phyloP scores from a whole-genome alignment of 2,329 filamentous ascomycete species.

The Ploettnerulaceae sp. region DNA sequence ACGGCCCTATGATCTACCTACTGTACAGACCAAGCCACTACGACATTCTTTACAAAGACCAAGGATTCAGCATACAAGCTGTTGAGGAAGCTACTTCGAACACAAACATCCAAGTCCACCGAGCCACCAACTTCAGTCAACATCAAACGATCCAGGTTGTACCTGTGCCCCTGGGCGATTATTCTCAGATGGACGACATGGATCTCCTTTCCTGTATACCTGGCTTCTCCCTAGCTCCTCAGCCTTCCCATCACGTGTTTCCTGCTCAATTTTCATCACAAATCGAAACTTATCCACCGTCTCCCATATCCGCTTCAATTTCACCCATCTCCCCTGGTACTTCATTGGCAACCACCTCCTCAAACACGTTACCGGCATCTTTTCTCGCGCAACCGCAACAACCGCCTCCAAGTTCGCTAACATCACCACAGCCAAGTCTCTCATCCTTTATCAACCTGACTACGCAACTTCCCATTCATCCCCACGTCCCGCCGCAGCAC shows the following conservation, averaged over 20 bases:
- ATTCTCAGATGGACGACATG: constrained; percentile 32
- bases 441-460: constrained; percentile 17
- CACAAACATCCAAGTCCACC: constrained; percentile 48
- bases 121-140: constrained; percentile 44
- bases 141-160: constrained; percentile 42
- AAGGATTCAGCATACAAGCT: constrained; percentile 19
- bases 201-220: constrained; percentile 29
- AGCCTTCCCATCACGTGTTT: constrained; percentile 25
- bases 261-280: constrained; percentile 22
- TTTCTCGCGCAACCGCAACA: constrained; percentile 21
- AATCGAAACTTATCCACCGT: constrained; percentile 26
- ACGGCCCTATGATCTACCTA: constrained; percentile 50
- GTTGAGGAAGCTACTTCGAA: constrained; percentile 25
- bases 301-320: constrained; percentile 27
- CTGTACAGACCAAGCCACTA: constrained; percentile 80
- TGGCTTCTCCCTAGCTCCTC: constrained; percentile 24
- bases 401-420: constrained; percentile 21
- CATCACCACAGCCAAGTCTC: constrained; percentile 19
- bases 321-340: constrained; percentile 29
- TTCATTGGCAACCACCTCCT: constrained; percentile 22
- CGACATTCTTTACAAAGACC: constrained; percentile 78
- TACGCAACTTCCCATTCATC: constrained; percentile 22
- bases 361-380: constrained; percentile 17
- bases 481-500: constrained; percentile 18
- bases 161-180: constrained; percentile 31